Evolutionary conservation across 192 early-diverging fungal genomes (phyloP), one percentile per base, ranked within the genome.

Genomic region (Coemansia sp.): DNA sequence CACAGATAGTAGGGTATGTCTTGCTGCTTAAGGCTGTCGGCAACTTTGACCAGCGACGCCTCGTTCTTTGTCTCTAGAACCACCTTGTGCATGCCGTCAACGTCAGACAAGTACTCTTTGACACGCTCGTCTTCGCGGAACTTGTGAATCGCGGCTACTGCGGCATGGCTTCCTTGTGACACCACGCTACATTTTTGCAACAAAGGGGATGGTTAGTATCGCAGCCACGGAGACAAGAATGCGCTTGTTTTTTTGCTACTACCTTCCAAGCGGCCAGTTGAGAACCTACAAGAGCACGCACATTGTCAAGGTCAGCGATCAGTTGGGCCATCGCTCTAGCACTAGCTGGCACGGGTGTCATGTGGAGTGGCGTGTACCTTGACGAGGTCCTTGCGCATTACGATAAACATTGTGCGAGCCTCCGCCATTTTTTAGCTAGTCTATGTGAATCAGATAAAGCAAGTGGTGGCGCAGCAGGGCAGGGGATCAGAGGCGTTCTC

Each of bases 31-130:
- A 93, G 82, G 26, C 73, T 81, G 9, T 75, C 78, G 14, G 83
- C 83, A 33, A 91, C 63, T 35, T 84, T 80, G 50, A 85, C 75
- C 21, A 93, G 61, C 9, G 90, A 86, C 43, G 82, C 70, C 12
- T 85, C 67, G 65, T 92, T 88, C 65, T 93, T 93, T 28, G 88
- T 84, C 81, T 90, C 87, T 20, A 93, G 73, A 8, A 87, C 83
- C 0, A 93, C 91, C 56, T 93, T 93, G 73, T 87, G 88, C 91
- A 92, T 91, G 12, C 71, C 76, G 26, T 91, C 82, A 9, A 89
- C 42, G 66, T 88, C 76, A 8, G 65, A 41, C 7, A 86, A 67
- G 68, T 93, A 93, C 13, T 78, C 69, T 26, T 85, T 83, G 52
- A 90, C 89, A 53, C 83, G 75, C 16, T 73, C 70, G 59, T 89